Evolutionary conservation across 805 yeast species (phyloP).

Genomic region (Ogataea wickerhamii): DNA sequence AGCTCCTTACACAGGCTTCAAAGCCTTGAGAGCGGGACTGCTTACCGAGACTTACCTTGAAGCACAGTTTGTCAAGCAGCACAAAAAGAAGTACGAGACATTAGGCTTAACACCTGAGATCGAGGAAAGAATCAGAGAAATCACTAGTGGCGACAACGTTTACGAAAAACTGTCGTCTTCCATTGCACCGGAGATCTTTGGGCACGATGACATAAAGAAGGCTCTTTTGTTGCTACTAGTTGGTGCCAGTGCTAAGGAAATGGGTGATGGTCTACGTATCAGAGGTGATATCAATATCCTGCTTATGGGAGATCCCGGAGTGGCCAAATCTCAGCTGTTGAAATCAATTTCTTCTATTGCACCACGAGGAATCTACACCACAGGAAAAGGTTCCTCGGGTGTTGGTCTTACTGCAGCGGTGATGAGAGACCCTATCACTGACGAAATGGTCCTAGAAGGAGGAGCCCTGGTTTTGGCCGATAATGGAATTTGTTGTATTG

Average conservation of each 20-base stretch:
- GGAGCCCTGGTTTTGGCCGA: slow-evolving; percentile 97
- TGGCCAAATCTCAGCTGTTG: slow-evolving; percentile 93
- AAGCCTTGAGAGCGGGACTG: slow-evolving; percentile 88
- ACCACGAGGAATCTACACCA: slow-evolving; percentile 95
- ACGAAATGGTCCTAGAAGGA: slow-evolving; percentile 96
- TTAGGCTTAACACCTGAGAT: slow-evolving; percentile 56
- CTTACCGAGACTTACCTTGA: slow-evolving; percentile 91
- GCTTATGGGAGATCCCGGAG: slow-evolving; percentile 99
- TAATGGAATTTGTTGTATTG: slow-evolving; percentile 97
- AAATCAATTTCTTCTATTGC: slow-evolving; percentile 90
- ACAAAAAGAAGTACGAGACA: slow-evolving; percentile 79
- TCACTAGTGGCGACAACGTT: slow-evolving; percentile 61
- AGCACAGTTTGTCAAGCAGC: slow-evolving; percentile 81
- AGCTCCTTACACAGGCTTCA: slow-evolving; percentile 91
- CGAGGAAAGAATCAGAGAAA: slow-evolving; percentile 49
- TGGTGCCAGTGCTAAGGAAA: slow-evolving; percentile 93
- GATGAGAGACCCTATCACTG: slow-evolving; percentile 98
- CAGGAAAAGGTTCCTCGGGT: slow-evolving; percentile 98
- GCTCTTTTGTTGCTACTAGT: slow-evolving; percentile 78
- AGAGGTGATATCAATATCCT: slow-evolving; percentile 96
- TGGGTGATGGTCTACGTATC: slow-evolving; percentile 95
- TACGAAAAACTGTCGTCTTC: slow-evolving; percentile 80
- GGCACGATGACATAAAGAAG: slow-evolving; percentile 91
- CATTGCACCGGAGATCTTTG: slow-evolving; percentile 97
- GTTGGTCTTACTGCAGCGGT: slow-evolving; percentile 99